phyloP scores from a whole-genome alignment of 805 yeast species.

The Metschnikowia bowlesiae region DNA sequence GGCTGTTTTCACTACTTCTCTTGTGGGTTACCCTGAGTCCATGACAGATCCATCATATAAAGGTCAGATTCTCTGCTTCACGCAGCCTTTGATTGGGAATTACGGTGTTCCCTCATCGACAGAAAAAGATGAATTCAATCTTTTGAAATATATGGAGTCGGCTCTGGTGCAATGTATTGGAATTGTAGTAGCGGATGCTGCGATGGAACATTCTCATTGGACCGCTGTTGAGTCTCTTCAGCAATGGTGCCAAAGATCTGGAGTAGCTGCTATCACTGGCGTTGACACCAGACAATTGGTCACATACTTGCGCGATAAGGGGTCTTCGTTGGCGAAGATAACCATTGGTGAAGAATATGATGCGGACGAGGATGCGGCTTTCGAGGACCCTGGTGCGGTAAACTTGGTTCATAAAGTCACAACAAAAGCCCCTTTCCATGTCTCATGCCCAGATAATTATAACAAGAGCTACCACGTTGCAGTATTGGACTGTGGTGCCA shows the following conservation, averaged over 20 bases:
- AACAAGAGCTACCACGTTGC: slow-evolving; percentile 72
- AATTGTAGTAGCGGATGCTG: slow-evolving; percentile 92
- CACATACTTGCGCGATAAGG: slow-evolving; percentile 88
- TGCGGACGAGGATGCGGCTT: slow-evolving; percentile 88
- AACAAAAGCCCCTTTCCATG: slow-evolving; percentile 91
- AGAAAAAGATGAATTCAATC: slow-evolving; percentile 75
- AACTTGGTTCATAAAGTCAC: slow-evolving; percentile 91
- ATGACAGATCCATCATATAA: slow-evolving; percentile 98
- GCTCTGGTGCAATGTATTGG: slow-evolving; percentile 93
- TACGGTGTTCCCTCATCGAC: slow-evolving; percentile 93
- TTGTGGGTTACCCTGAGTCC: slow-evolving; percentile 98
- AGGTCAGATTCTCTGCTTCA: slow-evolving; percentile 95
- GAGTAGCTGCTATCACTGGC: slow-evolving; percentile 91
- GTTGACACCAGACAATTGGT: slow-evolving; percentile 97
- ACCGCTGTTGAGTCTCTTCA: slow-evolving; percentile 95
- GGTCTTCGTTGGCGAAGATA: slow-evolving; percentile 88
- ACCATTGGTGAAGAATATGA: slow-evolving; percentile 88
- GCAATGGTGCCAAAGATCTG: slow-evolving; percentile 95
- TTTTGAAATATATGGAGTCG: slow-evolving; percentile 87
- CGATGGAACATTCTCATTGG: slow-evolving; percentile 97
- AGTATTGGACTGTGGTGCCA: slow-evolving; percentile 96
- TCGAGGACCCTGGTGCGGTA: slow-evolving; percentile 82
- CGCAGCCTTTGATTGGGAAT: slow-evolving; percentile 96
- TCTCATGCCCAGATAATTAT: slow-evolving; percentile 56
- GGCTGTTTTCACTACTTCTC: slow-evolving; percentile 95